These are phyloP conservation scores for Cicer chorassanicum DNA, from an alignment of 306 rosid genomes.

Conservation along the genomic window DNA sequence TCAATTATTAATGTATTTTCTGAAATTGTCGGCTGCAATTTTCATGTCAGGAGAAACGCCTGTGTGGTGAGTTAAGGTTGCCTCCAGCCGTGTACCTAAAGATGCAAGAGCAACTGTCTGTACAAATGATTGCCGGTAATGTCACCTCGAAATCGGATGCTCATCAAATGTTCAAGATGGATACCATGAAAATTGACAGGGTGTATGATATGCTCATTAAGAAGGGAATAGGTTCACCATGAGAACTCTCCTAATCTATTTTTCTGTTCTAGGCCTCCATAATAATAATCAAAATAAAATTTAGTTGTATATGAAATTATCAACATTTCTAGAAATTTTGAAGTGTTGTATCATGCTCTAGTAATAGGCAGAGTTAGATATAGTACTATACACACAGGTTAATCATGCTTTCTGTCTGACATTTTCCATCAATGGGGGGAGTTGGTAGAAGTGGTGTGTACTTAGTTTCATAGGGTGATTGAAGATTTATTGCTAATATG, in stretches of 20 bases:
- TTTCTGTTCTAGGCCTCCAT: conserved; percentile 28
- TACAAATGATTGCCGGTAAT: conserved; percentile 66
- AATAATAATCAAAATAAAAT: not conserved
- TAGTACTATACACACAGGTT: conserved; percentile 26
- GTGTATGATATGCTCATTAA: conserved; percentile 87
- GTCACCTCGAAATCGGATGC: conserved; percentile 74
- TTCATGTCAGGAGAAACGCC: conserved; percentile 75
- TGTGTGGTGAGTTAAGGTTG: conserved; percentile 71
- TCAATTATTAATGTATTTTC: conserved; percentile 29
- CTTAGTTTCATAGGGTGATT: not conserved
- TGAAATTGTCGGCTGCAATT: conserved; percentile 13
- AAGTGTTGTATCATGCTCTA: conserved; percentile 32
- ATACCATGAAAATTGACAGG: conserved; percentile 67
- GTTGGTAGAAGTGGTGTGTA: not conserved
- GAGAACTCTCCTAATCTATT: conserved; percentile 41
- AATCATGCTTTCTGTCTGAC: not conserved
- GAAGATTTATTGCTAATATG: not conserved
- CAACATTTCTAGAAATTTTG: conserved; percentile 27
- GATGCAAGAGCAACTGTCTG: conserved; percentile 76
- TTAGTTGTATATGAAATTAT: conserved; percentile 25
- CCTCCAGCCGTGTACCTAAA: conserved; percentile 68
- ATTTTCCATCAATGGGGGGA: not conserved
- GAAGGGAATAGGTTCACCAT: conserved; percentile 82
- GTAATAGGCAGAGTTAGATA: conserved; percentile 33
- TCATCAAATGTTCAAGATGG: conserved; percentile 78